phyloP scores from a whole-genome alignment of 768 basidiomycete species.

The Crucibulum laeve region DNA sequence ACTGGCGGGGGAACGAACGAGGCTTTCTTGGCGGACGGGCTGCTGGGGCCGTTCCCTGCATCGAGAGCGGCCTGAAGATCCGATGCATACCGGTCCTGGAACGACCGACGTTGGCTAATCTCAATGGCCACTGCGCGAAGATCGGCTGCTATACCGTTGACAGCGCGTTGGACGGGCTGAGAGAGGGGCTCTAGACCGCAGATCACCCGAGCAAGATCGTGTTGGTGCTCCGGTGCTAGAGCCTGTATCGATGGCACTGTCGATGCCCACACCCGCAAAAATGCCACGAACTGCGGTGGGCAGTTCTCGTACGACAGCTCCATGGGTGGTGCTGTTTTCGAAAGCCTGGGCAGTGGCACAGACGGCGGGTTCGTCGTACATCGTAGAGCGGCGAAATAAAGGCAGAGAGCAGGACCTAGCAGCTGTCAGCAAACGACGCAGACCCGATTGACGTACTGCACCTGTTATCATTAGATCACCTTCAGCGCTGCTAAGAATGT shows the following conservation, averaged over 20 bases:
- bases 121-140: constrained; percentile 84
- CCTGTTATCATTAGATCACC: constrained; percentile 86
- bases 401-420: constrained; percentile 72
- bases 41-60: constrained; percentile 36
- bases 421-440: neutral
- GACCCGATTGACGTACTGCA: constrained; percentile 14
- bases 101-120: constrained; percentile 78
- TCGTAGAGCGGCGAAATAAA: constrained; percentile 81
- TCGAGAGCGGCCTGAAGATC: constrained; percentile 82
- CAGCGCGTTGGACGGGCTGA: constrained; percentile 30
- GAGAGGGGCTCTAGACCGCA: constrained; percentile 55
- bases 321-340: constrained; percentile 42
- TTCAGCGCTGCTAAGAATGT: constrained; percentile 73
- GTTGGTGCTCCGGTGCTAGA: constrained; percentile 60
- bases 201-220: constrained; percentile 80
- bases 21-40: constrained; percentile 38
- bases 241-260: constrained; percentile 61
- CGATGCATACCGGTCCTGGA: constrained; percentile 72
- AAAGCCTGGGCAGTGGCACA: constrained; percentile 66
- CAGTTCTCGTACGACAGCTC: constrained; percentile 67
- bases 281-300: constrained; percentile 60
- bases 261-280: constrained; percentile 70
- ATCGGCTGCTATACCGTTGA: constrained; percentile 71
- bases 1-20: constrained; percentile 70
- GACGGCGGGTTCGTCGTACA: constrained; percentile 74